Evolutionary conservation across 2,329 filamentous ascomycete genomes (phyloP).

Genomic region (Venturia effusa): DNA sequence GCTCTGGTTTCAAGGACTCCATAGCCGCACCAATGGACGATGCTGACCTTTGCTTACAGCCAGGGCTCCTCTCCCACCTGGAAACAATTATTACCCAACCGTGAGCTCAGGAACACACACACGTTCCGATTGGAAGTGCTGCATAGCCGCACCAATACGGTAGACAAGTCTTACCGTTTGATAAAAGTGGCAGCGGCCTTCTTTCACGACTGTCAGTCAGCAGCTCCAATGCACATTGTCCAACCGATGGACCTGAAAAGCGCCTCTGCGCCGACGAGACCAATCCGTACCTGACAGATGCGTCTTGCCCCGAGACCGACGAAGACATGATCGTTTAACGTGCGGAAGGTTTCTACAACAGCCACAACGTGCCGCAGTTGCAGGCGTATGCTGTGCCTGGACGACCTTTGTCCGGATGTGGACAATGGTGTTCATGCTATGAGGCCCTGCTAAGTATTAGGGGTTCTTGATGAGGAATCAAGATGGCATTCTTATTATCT

Average conservation of each 20-base stretch:
- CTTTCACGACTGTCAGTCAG: neutral
- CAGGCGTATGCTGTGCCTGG: neutral
- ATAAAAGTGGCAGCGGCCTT: neutral
- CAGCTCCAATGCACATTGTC: neutral
- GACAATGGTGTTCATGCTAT: neutral
- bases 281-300: neutral
- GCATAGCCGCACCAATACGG: neutral
- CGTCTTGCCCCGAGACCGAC: neutral
- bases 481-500: neutral
- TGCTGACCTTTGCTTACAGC: neutral
- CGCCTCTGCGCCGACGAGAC: neutral
- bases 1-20: no score
- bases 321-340: no score
- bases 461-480: neutral
- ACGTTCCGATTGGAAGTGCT: neutral
- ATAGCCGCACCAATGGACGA: no score
- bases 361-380: neutral
- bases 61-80: neutral
- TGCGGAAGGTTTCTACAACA: neutral
- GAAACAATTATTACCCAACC: neutral
- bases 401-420: neutral
- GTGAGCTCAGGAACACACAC: neutral
- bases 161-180: neutral
- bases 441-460: neutral
- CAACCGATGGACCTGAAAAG: neutral